Conservation (phyloP, 108 stramenopile genomes). For the Cyclotella cryptica region DNA sequence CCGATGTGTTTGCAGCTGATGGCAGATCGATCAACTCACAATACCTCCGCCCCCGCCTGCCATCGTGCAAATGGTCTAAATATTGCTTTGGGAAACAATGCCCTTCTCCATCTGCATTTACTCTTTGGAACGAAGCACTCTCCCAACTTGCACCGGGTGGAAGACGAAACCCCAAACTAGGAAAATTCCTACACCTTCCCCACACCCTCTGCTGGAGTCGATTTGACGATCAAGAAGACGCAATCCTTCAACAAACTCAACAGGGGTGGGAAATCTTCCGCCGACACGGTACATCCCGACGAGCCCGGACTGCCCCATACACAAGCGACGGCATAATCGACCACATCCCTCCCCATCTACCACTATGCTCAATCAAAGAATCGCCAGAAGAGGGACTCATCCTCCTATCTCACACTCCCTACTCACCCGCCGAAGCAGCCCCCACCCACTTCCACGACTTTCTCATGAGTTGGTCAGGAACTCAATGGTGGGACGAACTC, state of each 20-base stretch:
- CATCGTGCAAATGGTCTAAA: slow-evolving; percentile 11
- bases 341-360: no score
- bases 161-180: background rate
- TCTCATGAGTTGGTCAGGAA: slow-evolving; percentile 8
- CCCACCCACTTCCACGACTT: slow-evolving; percentile 15
- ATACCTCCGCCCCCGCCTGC: background rate
- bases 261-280: no score
- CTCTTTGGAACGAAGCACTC: slow-evolving; percentile 1
- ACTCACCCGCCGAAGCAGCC: no score
- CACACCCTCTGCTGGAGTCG: background rate
- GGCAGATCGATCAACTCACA: slow-evolving; percentile 8
- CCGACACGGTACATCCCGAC: no score
- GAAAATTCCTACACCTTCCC: background rate
- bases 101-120: background rate
- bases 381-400: no score
- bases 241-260: no score
- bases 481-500: slow-evolving; percentile 9
- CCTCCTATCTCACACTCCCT: no score
- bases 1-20: background rate
- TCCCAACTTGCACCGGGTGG: background rate
- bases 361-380: no score
- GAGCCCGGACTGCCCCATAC: no score
- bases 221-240: background rate
- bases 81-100: background rate
- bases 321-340: no score